A percentile compares a stretch with the other conserved stretches of the same genome.
phyloP scores from a whole-genome alignment of 2,329 filamentous ascomycete genomes.

The Zalaria obscura region DNA sequence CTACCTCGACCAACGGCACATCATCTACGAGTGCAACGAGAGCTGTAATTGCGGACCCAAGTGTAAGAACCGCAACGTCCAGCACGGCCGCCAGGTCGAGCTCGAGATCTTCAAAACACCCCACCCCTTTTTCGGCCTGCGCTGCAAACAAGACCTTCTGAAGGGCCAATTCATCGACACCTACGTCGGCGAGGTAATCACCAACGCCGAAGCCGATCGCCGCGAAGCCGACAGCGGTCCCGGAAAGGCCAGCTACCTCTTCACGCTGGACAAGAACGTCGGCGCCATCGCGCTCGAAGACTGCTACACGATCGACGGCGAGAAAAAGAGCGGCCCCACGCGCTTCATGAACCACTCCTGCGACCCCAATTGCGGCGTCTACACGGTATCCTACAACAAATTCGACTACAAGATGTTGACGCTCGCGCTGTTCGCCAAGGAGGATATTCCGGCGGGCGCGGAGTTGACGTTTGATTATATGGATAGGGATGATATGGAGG shows the following conservation, averaged over 20 bases:
- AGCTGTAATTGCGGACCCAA: constrained; percentile 48
- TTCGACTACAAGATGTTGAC: constrained; percentile 63
- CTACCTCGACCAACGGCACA: constrained; percentile 26
- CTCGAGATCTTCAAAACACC: constrained; percentile 64
- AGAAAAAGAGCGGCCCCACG: constrained; percentile 64
- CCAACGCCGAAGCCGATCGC: constrained; percentile 43
- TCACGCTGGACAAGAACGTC: constrained; percentile 65
- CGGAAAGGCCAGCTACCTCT: constrained; percentile 66
- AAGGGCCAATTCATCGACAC: constrained; percentile 67
- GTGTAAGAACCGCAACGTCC: constrained; percentile 66
- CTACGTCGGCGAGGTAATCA: constrained; percentile 52
- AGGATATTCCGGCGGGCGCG: constrained; percentile 48
- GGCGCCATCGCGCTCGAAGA: constrained; percentile 34
- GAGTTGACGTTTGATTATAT: constrained; percentile 74
- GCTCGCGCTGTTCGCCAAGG: constrained; percentile 59
- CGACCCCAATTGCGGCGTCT: constrained; percentile 65
- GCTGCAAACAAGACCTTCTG: constrained; percentile 48
- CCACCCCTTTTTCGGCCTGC: constrained; percentile 63
- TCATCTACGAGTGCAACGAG: constrained; percentile 70
- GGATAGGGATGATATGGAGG: constrained; percentile 40
- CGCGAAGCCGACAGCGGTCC: constrained; percentile 46
- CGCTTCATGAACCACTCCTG: constrained; percentile 77
- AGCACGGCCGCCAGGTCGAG: constrained; percentile 54
- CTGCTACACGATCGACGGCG: constrained; percentile 43
- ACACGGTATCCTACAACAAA: constrained; percentile 65